These are phyloP conservation scores for Teratosphaeria zuluensis DNA, from an alignment of 2,329 filamentous ascomycete species.

Conservation along the genomic window DNA sequence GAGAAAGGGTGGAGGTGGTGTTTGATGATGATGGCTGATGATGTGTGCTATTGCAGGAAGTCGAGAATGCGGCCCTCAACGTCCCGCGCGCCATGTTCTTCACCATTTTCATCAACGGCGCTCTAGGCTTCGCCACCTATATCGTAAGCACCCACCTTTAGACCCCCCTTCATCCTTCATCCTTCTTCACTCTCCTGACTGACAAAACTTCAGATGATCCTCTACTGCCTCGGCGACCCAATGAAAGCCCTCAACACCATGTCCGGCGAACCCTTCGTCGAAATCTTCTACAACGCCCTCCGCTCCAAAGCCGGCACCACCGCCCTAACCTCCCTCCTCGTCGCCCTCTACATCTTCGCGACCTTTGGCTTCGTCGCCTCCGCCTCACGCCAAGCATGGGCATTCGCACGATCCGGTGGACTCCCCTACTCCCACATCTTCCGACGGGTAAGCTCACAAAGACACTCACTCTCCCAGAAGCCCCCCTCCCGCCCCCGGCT, in stretches of 20 bases:
- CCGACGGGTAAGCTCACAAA: background rate
- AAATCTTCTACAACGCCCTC: conserved; percentile 27
- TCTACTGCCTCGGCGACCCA: background rate
- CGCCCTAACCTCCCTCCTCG: conserved; percentile 22
- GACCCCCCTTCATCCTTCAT: conserved; percentile 8
- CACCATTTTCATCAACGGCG: conserved; percentile 32
- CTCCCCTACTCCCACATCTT: conserved; percentile 1
- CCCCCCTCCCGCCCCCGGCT: too few relatives aligned
- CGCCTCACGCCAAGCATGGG: conserved; percentile 2
- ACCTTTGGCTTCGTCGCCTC: conserved; percentile 1
- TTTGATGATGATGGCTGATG: conserved; percentile 4
- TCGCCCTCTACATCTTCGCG: conserved; percentile 10
- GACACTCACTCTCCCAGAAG: background rate
- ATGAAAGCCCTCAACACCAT: background rate
- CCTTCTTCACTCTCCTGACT: conserved; percentile 29
- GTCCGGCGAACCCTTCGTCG: conserved; percentile 17
- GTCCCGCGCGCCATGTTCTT: conserved; percentile 38
- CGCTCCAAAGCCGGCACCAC: conserved; percentile 24
- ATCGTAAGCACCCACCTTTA: background rate
- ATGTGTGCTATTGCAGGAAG: background rate
- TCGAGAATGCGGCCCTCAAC: conserved; percentile 19
- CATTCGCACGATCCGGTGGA: conserved; percentile 22
- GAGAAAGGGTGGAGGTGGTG: too few relatives aligned
- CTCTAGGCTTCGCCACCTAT: conserved; percentile 7
- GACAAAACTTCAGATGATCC: conserved; percentile 9